A percentile compares a stretch with the other conserved stretches of the same genome.
Evolutionary conservation across 345 rosid species (phyloP).

Genomic region (Dipteronia dyeriana): DNA sequence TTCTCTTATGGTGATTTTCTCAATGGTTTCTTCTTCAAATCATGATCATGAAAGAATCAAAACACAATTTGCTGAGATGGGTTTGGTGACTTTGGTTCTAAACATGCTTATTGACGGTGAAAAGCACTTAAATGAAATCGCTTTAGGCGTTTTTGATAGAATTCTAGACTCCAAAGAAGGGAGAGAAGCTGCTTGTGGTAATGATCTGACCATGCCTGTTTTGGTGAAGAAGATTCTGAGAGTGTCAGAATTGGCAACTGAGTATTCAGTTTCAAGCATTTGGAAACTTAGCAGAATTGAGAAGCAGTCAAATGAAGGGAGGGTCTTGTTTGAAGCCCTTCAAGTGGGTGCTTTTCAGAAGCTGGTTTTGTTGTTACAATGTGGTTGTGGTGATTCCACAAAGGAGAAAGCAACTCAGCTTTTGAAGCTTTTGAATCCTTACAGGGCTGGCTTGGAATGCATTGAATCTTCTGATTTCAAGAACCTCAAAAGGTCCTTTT

Average conservation of each 20-base stretch:
- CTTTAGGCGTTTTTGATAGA: slow-evolving; percentile 32
- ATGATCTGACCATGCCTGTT: slow-evolving; percentile 44
- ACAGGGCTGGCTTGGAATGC: slow-evolving; percentile 54
- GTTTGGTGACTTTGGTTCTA: slow-evolving; percentile 32
- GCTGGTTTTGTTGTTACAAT: slow-evolving; percentile 52
- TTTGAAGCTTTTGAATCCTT: slow-evolving; percentile 60
- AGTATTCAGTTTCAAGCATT: slow-evolving; percentile 42
- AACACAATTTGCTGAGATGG: slow-evolving; percentile 32
- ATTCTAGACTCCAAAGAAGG: slow-evolving; percentile 40
- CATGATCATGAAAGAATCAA: slow-evolving; percentile 9
- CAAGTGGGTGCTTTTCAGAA: slow-evolving; percentile 65
- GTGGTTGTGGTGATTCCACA: slow-evolving; percentile 46
- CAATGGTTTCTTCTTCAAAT: slow-evolving; percentile 28
- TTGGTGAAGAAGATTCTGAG: slow-evolving; percentile 52
- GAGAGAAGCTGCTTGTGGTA: slow-evolving; percentile 33
- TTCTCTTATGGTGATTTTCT: slow-evolving; percentile 37
- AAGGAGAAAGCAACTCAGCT: slow-evolving; percentile 62
- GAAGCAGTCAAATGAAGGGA: slow-evolving; percentile 24
- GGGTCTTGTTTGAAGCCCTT: slow-evolving; percentile 39
- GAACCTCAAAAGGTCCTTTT: slow-evolving; percentile 60
- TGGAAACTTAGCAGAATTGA: slow-evolving; percentile 46
- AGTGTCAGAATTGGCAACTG: slow-evolving; percentile 38
- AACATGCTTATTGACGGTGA: slow-evolving; percentile 36
- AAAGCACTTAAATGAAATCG: slow-evolving; percentile 38
- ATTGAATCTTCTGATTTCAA: slow-evolving; percentile 60